Base-by-base conservation (phyloP, 148 eudicot species). In the Nyssa sinensis region DNA sequence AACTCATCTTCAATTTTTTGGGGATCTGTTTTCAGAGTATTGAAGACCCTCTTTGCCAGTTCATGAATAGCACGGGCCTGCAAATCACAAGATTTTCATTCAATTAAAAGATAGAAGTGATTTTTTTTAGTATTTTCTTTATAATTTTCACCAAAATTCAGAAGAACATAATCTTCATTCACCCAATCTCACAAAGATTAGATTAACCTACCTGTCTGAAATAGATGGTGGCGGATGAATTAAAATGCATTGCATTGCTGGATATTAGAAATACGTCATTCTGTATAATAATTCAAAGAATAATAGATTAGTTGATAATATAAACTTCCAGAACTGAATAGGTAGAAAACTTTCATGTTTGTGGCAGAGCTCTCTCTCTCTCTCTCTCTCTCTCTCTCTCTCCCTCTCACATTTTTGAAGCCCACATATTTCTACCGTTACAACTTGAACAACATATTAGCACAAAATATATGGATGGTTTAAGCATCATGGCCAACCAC, bases 31-130 rank as follows among this genome's bases (percentile, higher is more conserved):
- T 69, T 53, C 17, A 69, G 53, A 4, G 79, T 76, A 49, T 34
- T 24, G 35, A 76, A 76, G 49, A 69, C 62, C 44, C 33, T 76
- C 62, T 69, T 59, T 32, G 79, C 79, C 31, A 76, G 74, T 32
- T 76, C 79, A n/a, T 76, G 39, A 69, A 76, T 76, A 11, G 79
- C 60, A 44, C 79, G 79, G 5, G 79, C 79, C 79, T 76, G 35
- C 2, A 30, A 28, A 23, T 72, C 55, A 41, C 74, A 73, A 62
- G 39, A 41, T 25, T 39, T 35, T 41, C 34, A 67, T 27, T 16
- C 33, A 27, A 67, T 30, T 47, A 67, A 47, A 37, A 39, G 25
- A 24, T 2, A 19, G 58, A 62, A 73, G 39, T 33, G 30, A 29
- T n/a, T n/a, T n/a, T n/a, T n/a, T n/a, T n/a, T n/a, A n/a, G 21